Percentiles rank a stretch among this genome's conserved stretches.
Evolutionary conservation across 176 grass and related monocot genomes (phyloP).

Genomic region (Luzula sylvatica): DNA sequence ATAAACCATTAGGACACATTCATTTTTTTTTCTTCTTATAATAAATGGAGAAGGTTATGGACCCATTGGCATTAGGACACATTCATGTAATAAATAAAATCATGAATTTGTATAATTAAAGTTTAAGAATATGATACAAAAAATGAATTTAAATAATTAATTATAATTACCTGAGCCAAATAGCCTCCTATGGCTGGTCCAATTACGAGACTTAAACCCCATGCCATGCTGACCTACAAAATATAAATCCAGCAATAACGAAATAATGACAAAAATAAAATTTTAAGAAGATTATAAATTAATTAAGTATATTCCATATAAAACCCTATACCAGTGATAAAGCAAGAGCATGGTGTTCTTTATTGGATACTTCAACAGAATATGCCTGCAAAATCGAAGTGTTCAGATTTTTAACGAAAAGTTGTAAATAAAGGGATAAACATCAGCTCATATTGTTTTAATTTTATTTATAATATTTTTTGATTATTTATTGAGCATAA

Average conservation of each 20-base stretch:
- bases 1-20: not conserved
- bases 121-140: too few species aligned
- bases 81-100: not conserved
- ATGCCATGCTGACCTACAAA: constrained; percentile 55
- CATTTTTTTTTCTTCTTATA: too few species aligned
- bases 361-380: constrained; percentile 69
- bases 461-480: not conserved
- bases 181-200: constrained; percentile 79
- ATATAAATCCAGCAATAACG: not conserved
- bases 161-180: constrained; percentile 46
- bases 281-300: not conserved
- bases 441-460: too few species aligned
- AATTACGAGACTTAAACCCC: constrained; percentile 56
- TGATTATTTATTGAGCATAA: not conserved
- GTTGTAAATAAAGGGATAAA: too few species aligned
- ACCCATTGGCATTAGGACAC: not conserved
- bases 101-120: not conserved
- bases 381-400: constrained; percentile 77
- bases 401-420: too few species aligned
- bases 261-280: constrained; percentile 1
- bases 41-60: too few species aligned
- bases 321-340: constrained; percentile 76
- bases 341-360: constrained; percentile 71
- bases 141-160: not conserved
- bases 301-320: not conserved